Conservation (phyloP, 306 rosid species). For the Cucumis cinereus region DNA sequence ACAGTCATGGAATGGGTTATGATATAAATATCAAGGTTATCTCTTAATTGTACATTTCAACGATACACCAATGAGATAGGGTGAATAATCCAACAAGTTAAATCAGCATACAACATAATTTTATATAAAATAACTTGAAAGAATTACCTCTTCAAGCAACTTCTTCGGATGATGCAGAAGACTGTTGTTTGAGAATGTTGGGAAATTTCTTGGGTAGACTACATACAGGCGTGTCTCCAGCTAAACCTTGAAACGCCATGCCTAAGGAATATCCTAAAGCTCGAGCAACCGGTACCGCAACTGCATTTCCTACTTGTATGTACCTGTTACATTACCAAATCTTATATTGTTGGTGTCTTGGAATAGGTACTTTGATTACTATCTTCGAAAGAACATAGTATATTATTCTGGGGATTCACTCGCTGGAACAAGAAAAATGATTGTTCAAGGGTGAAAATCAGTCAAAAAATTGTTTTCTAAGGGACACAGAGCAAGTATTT, state of each 20-base stretch:
- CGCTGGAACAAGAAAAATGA: neutral
- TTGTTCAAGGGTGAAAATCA: neutral
- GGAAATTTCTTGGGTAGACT: conserved; percentile 44
- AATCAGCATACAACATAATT: neutral
- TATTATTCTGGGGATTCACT: neutral
- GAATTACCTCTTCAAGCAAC: conserved; percentile 11
- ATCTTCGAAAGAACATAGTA: neutral
- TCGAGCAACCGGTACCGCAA: conserved; percentile 71
- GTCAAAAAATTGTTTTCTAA: neutral
- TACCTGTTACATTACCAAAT: conserved; percentile 31
- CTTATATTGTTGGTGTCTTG: neutral
- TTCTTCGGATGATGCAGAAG: conserved; percentile 32
- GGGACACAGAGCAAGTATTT: neutral
- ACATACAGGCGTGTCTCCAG: conserved; percentile 14
- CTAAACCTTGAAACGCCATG: conserved; percentile 34
- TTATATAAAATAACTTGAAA: neutral
- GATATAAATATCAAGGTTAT: neutral
- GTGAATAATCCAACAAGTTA: neutral
- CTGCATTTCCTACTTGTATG: conserved; percentile 86
- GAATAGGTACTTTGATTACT: too few relatives aligned
- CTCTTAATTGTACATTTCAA: neutral
- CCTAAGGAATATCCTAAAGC: conserved; percentile 66
- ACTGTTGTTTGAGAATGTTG: conserved; percentile 12
- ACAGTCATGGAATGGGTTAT: neutral
- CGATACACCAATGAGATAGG: neutral